Conservation (phyloP, 1,284 basidiomycete genomes). For the Cystobasidium pallidum region DNA sequence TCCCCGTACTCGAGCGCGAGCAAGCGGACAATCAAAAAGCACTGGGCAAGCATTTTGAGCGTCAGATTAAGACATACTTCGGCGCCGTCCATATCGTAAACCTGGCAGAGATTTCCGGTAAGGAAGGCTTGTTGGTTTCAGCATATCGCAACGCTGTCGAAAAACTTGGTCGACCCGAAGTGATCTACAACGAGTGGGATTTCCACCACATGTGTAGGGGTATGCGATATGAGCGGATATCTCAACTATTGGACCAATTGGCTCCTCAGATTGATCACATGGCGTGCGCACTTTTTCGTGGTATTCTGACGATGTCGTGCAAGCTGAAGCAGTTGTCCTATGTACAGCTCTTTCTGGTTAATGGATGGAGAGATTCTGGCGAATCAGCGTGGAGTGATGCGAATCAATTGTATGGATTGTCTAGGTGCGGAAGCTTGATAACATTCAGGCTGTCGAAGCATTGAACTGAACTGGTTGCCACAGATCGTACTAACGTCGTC, state of each 20-base stretch:
- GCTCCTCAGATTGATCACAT: slow-evolving; percentile 73
- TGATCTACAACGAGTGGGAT: slow-evolving; percentile 65
- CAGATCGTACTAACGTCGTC: slow-evolving; percentile 88
- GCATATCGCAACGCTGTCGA: slow-evolving; percentile 74
- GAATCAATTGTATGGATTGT: slow-evolving; percentile 86
- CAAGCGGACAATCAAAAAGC: slow-evolving; percentile 72
- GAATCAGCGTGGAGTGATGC: slow-evolving; percentile 79
- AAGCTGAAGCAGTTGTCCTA: not conserved
- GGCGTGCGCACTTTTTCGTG: not conserved
- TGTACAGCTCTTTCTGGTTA: slow-evolving; percentile 79
- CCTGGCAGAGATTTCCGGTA: slow-evolving; percentile 86
- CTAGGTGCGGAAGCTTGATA: slow-evolving; percentile 48
- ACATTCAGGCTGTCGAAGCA: not conserved
- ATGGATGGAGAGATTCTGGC: slow-evolving; percentile 72
- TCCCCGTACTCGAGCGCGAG: slow-evolving; percentile 78
- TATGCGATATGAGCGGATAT: slow-evolving; percentile 92
- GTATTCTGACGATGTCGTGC: slow-evolving; percentile 61
- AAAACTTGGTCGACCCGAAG: slow-evolving; percentile 61
- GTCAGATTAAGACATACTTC: slow-evolving; percentile 66
- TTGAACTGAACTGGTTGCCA: not conserved
- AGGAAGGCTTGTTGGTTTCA: slow-evolving; percentile 76
- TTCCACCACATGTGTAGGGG: slow-evolving; percentile 88
- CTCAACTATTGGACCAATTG: slow-evolving; percentile 71
- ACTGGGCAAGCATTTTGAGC: slow-evolving; percentile 74
- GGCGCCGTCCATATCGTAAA: slow-evolving; percentile 83